Evolutionary conservation across 805 yeast genomes (phyloP).

Genomic region (Saturnispora kantuleensis): DNA sequence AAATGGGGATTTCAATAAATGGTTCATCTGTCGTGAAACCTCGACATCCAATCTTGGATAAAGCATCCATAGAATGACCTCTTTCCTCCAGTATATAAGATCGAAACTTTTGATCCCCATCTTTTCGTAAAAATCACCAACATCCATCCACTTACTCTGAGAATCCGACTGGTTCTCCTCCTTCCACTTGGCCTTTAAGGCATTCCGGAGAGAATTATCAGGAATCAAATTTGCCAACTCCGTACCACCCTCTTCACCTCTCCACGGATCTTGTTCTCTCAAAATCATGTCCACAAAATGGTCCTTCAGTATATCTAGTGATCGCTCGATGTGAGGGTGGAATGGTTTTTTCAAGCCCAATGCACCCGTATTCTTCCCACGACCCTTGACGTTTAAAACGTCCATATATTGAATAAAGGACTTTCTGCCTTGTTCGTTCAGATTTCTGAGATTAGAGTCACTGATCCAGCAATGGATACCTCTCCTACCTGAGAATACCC

Average conservation of each 20-base stretch:
- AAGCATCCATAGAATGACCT: conserved; percentile 65
- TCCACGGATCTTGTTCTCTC: conserved; percentile 85
- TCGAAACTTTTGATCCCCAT: conserved; percentile 29
- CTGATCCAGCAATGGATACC: conserved; percentile 99
- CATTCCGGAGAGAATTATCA: conserved; percentile 44
- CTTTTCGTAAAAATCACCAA: conserved; percentile 41
- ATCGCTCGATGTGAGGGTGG: conserved; percentile 80
- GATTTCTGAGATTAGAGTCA: conserved; percentile 65
- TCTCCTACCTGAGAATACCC: conserved; percentile 98
- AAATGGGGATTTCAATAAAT: conserved; percentile 90
- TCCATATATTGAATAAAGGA: conserved; percentile 80
- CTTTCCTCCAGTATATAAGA: conserved; percentile 62
- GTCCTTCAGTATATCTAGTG: conserved; percentile 55
- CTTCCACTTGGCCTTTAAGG: conserved; percentile 52
- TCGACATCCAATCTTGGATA: conserved; percentile 92
- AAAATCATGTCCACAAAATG: conserved; percentile 59
- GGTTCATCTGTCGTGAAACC: conserved; percentile 83
- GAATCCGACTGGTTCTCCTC: conserved; percentile 42
- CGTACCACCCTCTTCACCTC: conserved; percentile 39
- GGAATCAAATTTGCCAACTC: conserved; percentile 55
- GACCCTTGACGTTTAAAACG: conserved; percentile 47
- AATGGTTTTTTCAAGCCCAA: conserved; percentile 62
- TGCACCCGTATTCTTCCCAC: conserved; percentile 33
- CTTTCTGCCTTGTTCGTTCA: conserved; percentile 66
- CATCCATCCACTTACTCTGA: conserved; percentile 69